phyloP scores from a whole-genome alignment of 2,329 filamentous ascomycete genomes.

The Dactylonectria macrodidyma region DNA sequence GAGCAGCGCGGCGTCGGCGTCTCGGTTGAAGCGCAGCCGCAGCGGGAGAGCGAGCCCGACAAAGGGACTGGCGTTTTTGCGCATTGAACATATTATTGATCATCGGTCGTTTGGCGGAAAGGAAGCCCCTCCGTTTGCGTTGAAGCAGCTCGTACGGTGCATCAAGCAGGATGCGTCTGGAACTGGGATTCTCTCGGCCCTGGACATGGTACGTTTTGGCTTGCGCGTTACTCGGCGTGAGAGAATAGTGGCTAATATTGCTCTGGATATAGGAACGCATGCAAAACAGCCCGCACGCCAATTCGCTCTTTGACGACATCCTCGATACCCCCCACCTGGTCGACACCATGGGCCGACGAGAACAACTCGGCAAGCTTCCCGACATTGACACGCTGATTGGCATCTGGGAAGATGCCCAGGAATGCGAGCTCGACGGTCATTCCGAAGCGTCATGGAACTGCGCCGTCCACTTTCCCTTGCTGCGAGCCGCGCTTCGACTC shows the following conservation, averaged over 20 bases:
- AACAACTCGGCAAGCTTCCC: not conserved
- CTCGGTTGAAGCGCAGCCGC: not conserved
- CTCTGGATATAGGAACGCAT: not conserved
- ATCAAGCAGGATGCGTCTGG: not conserved
- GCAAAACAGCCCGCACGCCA: not conserved
- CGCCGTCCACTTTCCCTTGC: not conserved
- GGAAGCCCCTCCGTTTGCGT: not conserved
- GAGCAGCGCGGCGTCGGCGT: too few species aligned
- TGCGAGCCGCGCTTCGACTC: not conserved
- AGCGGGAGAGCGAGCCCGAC: not conserved
- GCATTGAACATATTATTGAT: not conserved
- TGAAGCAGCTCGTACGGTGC: not conserved
- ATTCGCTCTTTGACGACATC: not conserved
- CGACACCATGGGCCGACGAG: not conserved
- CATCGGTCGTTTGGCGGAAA: not conserved
- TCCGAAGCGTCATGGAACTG: constrained; percentile 10
- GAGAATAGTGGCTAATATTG: not conserved
- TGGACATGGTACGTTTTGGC: not conserved
- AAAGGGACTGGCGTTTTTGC: not conserved
- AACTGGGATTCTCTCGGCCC: not conserved
- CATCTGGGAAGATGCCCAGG: not conserved
- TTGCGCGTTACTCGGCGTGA: too few species aligned
- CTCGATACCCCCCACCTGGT: not conserved
- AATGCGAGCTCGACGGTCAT: not conserved
- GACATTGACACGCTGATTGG: not conserved